Evolutionary conservation across 2,329 filamentous ascomycete genomes (phyloP).

Genomic region (Ophiocordyceps camponoti-saundersi): DNA sequence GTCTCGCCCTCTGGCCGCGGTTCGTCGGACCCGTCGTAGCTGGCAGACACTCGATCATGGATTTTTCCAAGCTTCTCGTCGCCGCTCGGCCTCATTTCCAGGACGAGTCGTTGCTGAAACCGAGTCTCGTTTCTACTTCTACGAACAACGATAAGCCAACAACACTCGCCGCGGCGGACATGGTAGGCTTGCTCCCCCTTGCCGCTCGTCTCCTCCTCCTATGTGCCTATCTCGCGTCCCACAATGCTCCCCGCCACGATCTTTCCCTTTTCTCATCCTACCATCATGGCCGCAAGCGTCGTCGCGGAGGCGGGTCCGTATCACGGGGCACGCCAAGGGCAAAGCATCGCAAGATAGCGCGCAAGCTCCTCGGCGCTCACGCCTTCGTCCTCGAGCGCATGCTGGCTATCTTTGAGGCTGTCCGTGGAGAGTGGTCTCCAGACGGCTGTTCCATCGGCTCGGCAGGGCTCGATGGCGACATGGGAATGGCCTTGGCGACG

Average conservation of each 20-base stretch:
- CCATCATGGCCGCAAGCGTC: conserved; percentile 33
- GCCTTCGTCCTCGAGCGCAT: conserved; percentile 65
- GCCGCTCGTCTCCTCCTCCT: conserved; percentile 59
- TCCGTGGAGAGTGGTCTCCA: conserved; percentile 37
- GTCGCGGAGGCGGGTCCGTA: conserved; percentile 31
- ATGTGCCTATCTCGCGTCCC: conserved; percentile 65
- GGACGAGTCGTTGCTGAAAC: conserved; percentile 52
- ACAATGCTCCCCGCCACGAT: conserved; percentile 62
- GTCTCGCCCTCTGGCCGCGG: conserved; percentile 62
- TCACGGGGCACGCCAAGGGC: conserved; percentile 11
- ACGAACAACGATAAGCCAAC: neutral
- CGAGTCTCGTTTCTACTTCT: conserved; percentile 34
- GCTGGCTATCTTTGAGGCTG: conserved; percentile 58
- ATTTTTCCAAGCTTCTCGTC: conserved; percentile 73
- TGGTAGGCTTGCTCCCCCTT: conserved; percentile 46
- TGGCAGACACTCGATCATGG: conserved; percentile 56
- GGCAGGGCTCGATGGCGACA: conserved; percentile 31
- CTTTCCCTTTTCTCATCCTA: conserved; percentile 59
- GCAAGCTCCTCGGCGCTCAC: conserved; percentile 60
- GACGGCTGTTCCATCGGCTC: conserved; percentile 11
- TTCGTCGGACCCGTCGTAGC: conserved; percentile 66
- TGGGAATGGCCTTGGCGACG: conserved; percentile 52
- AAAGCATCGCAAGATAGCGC: conserved; percentile 55
- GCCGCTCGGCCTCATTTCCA: conserved; percentile 53
- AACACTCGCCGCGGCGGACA: conserved; percentile 17